A percentile compares a stretch with the other conserved stretches of the same genome.
Conservation (phyloP, 2,329 filamentous ascomycete genomes). For the Ophiosphaerella korrae region DNA sequence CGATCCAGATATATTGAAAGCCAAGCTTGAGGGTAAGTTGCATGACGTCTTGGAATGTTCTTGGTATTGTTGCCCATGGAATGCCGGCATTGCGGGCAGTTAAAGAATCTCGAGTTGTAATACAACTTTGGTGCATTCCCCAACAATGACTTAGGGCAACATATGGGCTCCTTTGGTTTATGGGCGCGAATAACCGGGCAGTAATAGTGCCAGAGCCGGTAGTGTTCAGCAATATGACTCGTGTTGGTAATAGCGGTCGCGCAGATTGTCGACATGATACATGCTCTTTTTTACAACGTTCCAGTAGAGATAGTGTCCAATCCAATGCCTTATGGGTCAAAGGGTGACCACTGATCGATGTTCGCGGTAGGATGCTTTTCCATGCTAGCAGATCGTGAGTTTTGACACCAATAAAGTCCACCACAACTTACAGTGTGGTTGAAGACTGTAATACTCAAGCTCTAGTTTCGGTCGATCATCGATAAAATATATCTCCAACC, state of each 20-base stretch:
- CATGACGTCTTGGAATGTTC: slow-evolving; percentile 10
- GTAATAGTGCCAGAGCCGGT: not conserved
- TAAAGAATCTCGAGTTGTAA: slow-evolving; percentile 2
- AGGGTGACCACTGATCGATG: slow-evolving; percentile 15
- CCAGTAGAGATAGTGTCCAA: slow-evolving; percentile 13
- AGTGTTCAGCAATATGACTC: slow-evolving; percentile 10
- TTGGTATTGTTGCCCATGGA: slow-evolving; percentile 6
- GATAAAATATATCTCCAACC: slow-evolving; percentile 13
- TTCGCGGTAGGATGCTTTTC: slow-evolving; percentile 18
- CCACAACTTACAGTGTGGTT: slow-evolving; percentile 10
- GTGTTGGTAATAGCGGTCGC: slow-evolving; percentile 12
- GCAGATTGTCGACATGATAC: slow-evolving; percentile 7
- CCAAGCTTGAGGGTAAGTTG: slow-evolving; percentile 14
- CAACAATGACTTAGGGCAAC: slow-evolving; percentile 16
- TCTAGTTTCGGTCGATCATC: slow-evolving; percentile 22
- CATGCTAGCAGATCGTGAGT: slow-evolving; percentile 9
- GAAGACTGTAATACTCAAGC: slow-evolving; percentile 19
- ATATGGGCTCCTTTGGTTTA: slow-evolving; percentile 5
- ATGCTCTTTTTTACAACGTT: slow-evolving; percentile 11
- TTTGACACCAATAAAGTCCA: not conserved
- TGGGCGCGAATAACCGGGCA: slow-evolving; percentile 6
- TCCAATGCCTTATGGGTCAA: slow-evolving; percentile 9
- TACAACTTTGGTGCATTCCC: slow-evolving; percentile 6
- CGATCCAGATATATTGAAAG: slow-evolving; percentile 32
- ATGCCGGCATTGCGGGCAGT: slow-evolving; percentile 3